Evolutionary conservation across 176 grass and related monocot genomes (phyloP).

Genomic region (Luzula sylvatica): DNA sequence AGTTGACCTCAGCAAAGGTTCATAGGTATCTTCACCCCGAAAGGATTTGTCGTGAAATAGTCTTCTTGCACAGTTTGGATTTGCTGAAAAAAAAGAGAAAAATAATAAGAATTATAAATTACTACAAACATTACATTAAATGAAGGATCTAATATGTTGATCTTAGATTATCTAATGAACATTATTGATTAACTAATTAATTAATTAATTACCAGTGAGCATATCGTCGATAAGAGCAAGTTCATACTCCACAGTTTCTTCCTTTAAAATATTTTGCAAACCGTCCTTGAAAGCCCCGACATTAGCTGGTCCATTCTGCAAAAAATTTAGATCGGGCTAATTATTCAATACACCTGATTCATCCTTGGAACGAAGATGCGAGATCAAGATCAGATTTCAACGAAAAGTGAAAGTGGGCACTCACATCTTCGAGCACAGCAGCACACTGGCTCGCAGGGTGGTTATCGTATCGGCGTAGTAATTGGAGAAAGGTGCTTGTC

Average conservation of each 20-base stretch:
- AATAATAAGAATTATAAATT: slow-evolving; percentile 25
- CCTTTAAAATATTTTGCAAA: slow-evolving; percentile 61
- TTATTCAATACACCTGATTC: no score
- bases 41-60: slow-evolving; percentile 81
- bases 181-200: slow-evolving; percentile 1
- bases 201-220: slow-evolving; percentile 56
- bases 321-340: no score
- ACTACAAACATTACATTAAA: no score
- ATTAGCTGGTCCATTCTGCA: slow-evolving; percentile 74
- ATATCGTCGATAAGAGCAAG: slow-evolving; percentile 94
- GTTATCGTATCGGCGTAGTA: slow-evolving; percentile 72
- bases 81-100: slow-evolving; percentile 44
- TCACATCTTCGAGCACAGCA: slow-evolving; percentile 82
- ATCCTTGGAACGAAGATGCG: no score
- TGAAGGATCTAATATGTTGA: no score
- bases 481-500: slow-evolving; percentile 64
- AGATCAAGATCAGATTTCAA: no score
- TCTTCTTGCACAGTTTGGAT: slow-evolving; percentile 54
- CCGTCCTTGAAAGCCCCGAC: slow-evolving; percentile 67
- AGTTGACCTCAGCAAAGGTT: slow-evolving; percentile 79
- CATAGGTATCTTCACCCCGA: slow-evolving; percentile 73
- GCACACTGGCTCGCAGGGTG: slow-evolving; percentile 60
- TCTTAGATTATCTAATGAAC: no score
- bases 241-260: slow-evolving; percentile 93
- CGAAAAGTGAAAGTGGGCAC: no score